Conservation (phyloP, 2,329 filamentous ascomycete genomes). For the Xylariaceae sp. region DNA sequence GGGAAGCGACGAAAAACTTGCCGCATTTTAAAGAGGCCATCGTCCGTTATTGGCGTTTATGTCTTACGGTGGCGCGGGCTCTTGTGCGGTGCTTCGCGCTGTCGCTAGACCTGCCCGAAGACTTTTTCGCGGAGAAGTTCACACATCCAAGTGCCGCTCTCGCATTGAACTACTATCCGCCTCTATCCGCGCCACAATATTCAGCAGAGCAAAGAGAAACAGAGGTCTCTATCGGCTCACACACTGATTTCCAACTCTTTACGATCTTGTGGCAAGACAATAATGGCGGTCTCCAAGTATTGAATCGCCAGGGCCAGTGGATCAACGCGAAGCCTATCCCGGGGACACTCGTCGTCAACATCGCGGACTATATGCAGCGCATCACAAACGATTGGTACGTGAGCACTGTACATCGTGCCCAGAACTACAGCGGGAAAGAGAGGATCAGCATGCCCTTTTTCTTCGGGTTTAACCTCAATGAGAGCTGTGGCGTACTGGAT, state of each 20-base stretch:
- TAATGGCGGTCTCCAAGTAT: slow-evolving; percentile 52
- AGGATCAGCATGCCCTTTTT: slow-evolving; percentile 52
- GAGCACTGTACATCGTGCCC: slow-evolving; percentile 50
- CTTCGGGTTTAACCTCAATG: slow-evolving; percentile 46
- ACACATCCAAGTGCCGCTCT: slow-evolving; percentile 44
- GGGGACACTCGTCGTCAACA: slow-evolving; percentile 54
- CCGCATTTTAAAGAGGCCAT: slow-evolving; percentile 47
- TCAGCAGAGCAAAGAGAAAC: slow-evolving; percentile 28
- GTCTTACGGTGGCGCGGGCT: slow-evolving; percentile 46
- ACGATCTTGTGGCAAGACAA: slow-evolving; percentile 55
- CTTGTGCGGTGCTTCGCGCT: slow-evolving; percentile 50
- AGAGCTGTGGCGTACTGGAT: slow-evolving; percentile 50
- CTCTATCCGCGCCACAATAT: slow-evolving; percentile 24
- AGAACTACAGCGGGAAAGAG: slow-evolving; percentile 46
- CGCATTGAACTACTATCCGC: slow-evolving; percentile 52
- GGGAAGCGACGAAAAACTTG: slow-evolving; percentile 38
- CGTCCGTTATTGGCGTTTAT: slow-evolving; percentile 44
- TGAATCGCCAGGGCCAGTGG: slow-evolving; percentile 53
- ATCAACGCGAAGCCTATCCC: slow-evolving; percentile 51
- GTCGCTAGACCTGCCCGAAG: slow-evolving; percentile 48
- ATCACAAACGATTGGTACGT: slow-evolving; percentile 52
- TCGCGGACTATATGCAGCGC: slow-evolving; percentile 51
- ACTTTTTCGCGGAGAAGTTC: slow-evolving; percentile 48
- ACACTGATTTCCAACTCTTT: slow-evolving; percentile 57
- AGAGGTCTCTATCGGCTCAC: slow-evolving; percentile 49